A percentile compares a stretch with the other conserved stretches of the same genome.
Evolutionary conservation across 2,329 filamentous ascomycete genomes (phyloP).

Genomic region (Epichloe amarillans): DNA sequence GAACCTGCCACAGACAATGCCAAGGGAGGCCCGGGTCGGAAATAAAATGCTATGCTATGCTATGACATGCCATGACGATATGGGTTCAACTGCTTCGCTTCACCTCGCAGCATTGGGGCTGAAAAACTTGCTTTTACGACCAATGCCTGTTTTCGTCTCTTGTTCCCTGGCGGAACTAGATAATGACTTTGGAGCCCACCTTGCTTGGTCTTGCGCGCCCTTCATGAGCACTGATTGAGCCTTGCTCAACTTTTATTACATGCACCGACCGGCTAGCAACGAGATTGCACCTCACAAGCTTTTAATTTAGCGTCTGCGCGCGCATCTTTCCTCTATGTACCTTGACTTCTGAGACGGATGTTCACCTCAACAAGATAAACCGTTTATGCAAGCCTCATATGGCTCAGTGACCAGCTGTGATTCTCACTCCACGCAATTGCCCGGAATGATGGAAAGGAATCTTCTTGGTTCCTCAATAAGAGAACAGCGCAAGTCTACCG

Average conservation of each 20-base stretch:
- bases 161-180: background rate
- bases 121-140: background rate
- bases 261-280: background rate
- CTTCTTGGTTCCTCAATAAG: background rate
- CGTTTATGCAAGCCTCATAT: too few relatives aligned
- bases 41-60: background rate
- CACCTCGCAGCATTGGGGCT: background rate
- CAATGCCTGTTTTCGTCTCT: background rate
- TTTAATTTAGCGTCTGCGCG: background rate
- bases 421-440: too few relatives aligned
- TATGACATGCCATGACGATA: background rate
- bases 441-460: background rate
- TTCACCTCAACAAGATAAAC: background rate
- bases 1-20: slow-evolving; percentile 5
- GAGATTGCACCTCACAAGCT: background rate
- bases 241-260: background rate
- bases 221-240: too few relatives aligned
- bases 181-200: background rate
- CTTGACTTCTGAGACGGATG: background rate
- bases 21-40: background rate
- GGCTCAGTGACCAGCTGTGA: too few relatives aligned
- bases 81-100: background rate
- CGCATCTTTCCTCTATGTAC: background rate
- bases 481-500: background rate
- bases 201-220: background rate